Evolutionary conservation across 495 filamentous ascomycete genomes (phyloP), one percentile per base, ranked within the genome.

Genomic region (Lepidopterella palustris): DNA sequence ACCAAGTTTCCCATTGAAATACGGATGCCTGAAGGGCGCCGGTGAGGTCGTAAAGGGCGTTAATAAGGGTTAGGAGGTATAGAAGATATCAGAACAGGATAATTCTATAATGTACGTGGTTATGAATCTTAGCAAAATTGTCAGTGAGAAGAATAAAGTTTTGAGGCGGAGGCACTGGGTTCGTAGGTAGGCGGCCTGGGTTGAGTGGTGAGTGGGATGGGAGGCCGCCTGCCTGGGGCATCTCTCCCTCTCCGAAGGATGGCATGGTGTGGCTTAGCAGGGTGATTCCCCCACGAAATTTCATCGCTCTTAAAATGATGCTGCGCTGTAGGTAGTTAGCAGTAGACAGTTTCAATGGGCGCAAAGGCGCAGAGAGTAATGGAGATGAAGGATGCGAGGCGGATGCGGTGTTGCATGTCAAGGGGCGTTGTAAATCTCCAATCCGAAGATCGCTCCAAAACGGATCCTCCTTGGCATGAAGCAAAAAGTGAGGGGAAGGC

Each of bases 1-100:
- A 67, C 58, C 31, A 67, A 49, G 11, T 51, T 32, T 51, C 9
- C 28, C 59, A 66, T 62, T 29, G 40, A 60, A 61, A 31, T 45
- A 53, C 58, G 48, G 21, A 31, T 4, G 47, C 47, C 47, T 50
- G 1, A 4, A 50, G 47, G 47, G 47, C 9, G 24, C 21, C 26
- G 47, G 25, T 24, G 47, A 27, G n/a, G 47, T 25, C 1, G 47
- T 18, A 5, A 27, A 50, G 23, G 18, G 47, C 24, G 15, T 3
- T 3, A 4, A 10, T 24, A 49, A 24, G 23, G 45, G 45, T 9
- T 10, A 9, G 15, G 23, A 27, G 25, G 47, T 3, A 50, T 10
- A 9, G 11, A 10, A 21, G 23, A 25, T 24, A 27, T 24, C 23
- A 27, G 26, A 50, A 24, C 21, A 18, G 18, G 23, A 25, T 9